Base-by-base conservation (phyloP, 2,329 filamentous ascomycete species). In the Stachybotrys chartarum region DNA sequence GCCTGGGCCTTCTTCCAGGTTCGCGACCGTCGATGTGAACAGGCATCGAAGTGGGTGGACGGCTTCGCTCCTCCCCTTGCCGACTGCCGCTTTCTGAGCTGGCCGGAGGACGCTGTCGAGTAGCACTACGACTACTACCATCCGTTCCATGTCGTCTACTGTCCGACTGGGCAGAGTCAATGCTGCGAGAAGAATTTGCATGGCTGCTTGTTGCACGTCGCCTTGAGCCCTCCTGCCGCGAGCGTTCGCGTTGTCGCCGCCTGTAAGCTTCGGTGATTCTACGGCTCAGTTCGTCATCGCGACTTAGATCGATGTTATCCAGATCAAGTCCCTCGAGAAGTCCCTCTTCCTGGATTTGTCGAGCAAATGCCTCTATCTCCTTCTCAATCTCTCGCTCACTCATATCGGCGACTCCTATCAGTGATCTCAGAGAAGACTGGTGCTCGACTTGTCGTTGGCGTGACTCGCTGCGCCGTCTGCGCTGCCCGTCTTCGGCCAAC, bases 271-370 rank as follows among this genome's bases (percentile, higher is more conserved):
- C 90, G 2, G 91, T 92, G 63, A 97, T 96, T 57, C 88, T 85
- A 65, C 93, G 88, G 60, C 90, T 96, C 16, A 97, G 83, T 65
- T 95, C 90, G 64, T 97, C 91, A 66, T 97, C 91, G 64, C 91
- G 89, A 51, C 78, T 83, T 16, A 91, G 79, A 59, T 93, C 91
- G 54, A 97, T 85, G 60, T 92, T 92, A 64, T 94, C 89, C 55
- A 97, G 75, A 66, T 97, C 92, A 50, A 97, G 84, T 17, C 91
- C 92, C 64, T 97, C 90, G 39, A 96, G 72, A 18, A 97, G 74
- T 0, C 93, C 91, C 66, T 96, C 91, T 60, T 93, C 87, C 61
- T 92, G 81, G 57, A 96, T 96, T 67, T 96, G 91, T 48, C 90
- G 83, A 61, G 95, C 82, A 63, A 97, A 95, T 57, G 94, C 91